phyloP scores from a whole-genome alignment of 116 monocot genomes.

The Posidonia oceanica region DNA sequence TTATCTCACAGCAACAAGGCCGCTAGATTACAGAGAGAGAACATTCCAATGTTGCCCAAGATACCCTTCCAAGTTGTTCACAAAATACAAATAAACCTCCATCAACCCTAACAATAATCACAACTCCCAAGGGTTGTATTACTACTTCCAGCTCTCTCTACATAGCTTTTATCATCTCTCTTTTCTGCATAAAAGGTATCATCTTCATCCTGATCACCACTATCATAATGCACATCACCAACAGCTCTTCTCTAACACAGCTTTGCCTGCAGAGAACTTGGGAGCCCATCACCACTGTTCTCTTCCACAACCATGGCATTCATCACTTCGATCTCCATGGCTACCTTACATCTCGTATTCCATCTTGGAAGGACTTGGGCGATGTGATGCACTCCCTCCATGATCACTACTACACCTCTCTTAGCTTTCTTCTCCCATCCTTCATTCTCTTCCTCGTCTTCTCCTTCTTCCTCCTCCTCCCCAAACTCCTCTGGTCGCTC shows the following conservation, averaged over 20 bases:
- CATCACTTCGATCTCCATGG: neutral
- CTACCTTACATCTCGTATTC: too few species aligned
- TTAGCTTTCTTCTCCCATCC: constrained; percentile 17
- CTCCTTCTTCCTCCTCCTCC: constrained; percentile 28
- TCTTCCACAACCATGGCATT: neutral
- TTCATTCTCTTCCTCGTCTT: constrained; percentile 30
- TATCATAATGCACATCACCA: constrained; percentile 8
- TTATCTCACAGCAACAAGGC: neutral
- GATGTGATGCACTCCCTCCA: constrained; percentile 25
- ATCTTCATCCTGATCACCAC: constrained; percentile 7
- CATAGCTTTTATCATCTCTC: neutral
- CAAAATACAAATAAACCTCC: neutral
- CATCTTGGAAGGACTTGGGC: neutral
- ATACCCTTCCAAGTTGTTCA: neutral
- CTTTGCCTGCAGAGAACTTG: constrained; percentile 6
- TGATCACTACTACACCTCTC: constrained; percentile 11
- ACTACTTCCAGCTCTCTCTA: neutral
- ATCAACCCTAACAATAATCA: neutral
- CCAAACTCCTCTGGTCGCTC: constrained; percentile 37
- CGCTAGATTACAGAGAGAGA: neutral
- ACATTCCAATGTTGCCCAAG: neutral
- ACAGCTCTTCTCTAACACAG: neutral
- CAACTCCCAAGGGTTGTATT: neutral
- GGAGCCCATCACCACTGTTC: neutral
- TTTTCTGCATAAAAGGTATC: constrained; percentile 7